phyloP scores from a whole-genome alignment of 2,329 filamentous ascomycete genomes.

The Penicillium crustosum region DNA sequence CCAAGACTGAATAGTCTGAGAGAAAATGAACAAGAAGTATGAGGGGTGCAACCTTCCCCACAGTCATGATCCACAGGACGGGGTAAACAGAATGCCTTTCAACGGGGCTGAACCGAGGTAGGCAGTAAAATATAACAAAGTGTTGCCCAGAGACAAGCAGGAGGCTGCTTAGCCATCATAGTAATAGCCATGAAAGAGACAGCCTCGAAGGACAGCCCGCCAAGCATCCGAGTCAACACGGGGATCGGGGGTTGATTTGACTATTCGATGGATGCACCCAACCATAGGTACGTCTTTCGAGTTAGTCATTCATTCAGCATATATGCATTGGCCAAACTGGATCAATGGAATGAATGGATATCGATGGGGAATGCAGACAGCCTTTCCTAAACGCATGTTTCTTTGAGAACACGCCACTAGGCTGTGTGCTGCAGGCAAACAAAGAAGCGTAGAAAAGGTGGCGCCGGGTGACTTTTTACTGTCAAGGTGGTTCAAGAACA shows the following conservation, averaged over 20 bases:
- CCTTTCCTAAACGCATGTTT: not conserved
- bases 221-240: not conserved
- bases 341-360: not conserved
- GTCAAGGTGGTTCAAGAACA: not conserved
- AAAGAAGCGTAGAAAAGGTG: constrained; percentile 1
- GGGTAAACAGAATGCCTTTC: not conserved
- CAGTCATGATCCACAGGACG: not conserved
- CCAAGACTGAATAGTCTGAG: too few species aligned
- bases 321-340: not conserved
- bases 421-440: constrained; percentile 3
- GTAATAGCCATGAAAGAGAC: not conserved
- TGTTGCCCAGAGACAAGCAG: not conserved
- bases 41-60: not conserved
- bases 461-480: not conserved
- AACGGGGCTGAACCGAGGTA: not conserved
- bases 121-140: constrained; percentile 1
- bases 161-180: not conserved
- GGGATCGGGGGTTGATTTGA: not conserved
- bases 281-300: not conserved
- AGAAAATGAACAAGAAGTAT: not conserved
- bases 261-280: constrained; percentile 1
- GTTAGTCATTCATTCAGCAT: not conserved
- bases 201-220: not conserved
- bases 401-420: constrained; percentile 3
- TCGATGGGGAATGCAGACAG: not conserved